Conservation (phyloP, 2,329 filamentous ascomycete genomes). For the Epichloe aotearoae region DNA sequence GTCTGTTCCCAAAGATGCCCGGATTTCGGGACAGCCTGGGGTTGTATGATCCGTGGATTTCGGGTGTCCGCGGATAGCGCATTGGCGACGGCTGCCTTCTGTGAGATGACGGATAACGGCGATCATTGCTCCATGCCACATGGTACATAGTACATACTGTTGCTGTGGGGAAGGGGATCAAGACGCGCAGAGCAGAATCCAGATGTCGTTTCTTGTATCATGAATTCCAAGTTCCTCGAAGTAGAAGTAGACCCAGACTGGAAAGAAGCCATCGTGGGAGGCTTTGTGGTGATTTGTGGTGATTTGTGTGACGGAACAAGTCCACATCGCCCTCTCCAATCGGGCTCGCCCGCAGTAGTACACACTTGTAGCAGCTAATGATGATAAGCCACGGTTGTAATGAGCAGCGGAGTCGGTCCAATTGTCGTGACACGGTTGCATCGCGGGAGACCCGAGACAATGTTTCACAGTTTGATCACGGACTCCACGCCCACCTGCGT, state of each 20-base stretch:
- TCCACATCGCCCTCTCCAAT: not conserved
- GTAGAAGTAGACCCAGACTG: not conserved
- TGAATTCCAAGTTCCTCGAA: too few relatives aligned
- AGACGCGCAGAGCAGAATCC: too few relatives aligned
- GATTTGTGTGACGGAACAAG: not conserved
- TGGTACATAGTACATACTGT: too few relatives aligned
- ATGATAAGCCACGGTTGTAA: too few relatives aligned
- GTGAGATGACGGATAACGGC: too few relatives aligned
- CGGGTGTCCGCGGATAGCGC: conserved; percentile 4
- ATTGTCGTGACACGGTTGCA: not conserved
- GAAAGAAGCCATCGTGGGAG: not conserved
- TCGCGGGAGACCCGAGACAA: not conserved
- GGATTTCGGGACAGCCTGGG: not conserved
- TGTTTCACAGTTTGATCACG: too few relatives aligned
- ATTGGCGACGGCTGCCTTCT: not conserved
- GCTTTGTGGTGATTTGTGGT: too few relatives aligned
- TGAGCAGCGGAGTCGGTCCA: too few relatives aligned
- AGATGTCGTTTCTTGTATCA: too few relatives aligned
- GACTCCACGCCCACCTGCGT: too few relatives aligned
- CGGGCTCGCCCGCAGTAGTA: not conserved
- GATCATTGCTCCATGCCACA: too few relatives aligned
- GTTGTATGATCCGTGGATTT: conserved; percentile 1
- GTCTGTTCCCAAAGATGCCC: not conserved
- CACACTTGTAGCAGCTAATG: not conserved
- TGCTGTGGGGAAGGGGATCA: too few relatives aligned